Evolutionary conservation across 2,329 filamentous ascomycete species (phyloP).

Genomic region (Sporothrix inflata): DNA sequence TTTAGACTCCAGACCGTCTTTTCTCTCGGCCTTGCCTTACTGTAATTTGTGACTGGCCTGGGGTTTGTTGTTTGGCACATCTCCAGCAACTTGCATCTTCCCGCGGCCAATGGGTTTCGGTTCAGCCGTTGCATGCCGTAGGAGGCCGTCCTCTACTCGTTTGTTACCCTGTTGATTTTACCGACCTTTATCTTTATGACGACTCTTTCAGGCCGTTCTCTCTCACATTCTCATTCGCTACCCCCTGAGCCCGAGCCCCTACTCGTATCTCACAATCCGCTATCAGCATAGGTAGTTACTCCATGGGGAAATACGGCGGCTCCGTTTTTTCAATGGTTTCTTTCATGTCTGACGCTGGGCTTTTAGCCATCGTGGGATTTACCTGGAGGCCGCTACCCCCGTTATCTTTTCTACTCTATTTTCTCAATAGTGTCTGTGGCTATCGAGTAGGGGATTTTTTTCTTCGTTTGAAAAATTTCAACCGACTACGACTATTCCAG

Average conservation of each 20-base stretch:
- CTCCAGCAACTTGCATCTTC: background rate
- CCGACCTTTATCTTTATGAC: background rate
- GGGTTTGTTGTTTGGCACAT: background rate
- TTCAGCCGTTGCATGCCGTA: background rate
- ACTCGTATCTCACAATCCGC: background rate
- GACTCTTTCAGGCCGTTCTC: no score
- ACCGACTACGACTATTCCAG: background rate
- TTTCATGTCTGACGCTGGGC: background rate
- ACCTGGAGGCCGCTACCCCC: constrained; percentile 8
- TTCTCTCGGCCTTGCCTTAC: background rate
- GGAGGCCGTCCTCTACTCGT: background rate
- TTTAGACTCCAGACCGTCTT: constrained; percentile 8
- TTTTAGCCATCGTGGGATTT: constrained; percentile 14
- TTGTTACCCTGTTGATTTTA: background rate
- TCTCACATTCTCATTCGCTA: no score
- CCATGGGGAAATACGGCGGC: background rate
- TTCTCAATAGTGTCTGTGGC: background rate
- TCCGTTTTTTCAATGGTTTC: background rate
- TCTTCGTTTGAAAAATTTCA: background rate
- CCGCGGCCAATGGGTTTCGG: background rate
- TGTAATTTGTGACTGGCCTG: background rate
- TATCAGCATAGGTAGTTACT: background rate
- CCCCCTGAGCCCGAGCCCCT: no score
- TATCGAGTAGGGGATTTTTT: background rate
- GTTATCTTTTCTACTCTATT: constrained; percentile 3